Base-by-base conservation (phyloP, 208 protist genomes). In the Vickermania spadyakhi region DNA sequence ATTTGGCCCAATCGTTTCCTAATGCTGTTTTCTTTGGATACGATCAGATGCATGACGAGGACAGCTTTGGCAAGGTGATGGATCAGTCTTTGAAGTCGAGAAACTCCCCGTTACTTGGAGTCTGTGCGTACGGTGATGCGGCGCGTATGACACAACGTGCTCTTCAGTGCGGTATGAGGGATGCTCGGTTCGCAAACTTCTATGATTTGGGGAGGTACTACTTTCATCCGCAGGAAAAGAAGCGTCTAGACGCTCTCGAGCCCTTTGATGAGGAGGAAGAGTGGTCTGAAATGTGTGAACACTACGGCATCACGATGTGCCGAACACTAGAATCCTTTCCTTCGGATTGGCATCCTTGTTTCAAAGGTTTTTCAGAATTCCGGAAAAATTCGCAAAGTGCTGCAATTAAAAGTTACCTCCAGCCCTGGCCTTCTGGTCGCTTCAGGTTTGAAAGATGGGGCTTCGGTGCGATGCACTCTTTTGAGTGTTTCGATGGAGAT, bases 271-370 rank as follows among this genome's bases (percentile, higher is more conserved):
- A 96, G 63, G 22, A 70, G 0, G 89, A 96, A 62, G 86, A 93
- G 64, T 96, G 86, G 83, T 73, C 67, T 49, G 89, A 96, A 65
- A 96, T 93, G 86, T 96, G 89, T 62, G 84, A 91, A 57, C 89
- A 96, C 66, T 96, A 96, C 67, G 86, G 86, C 62, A 81, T 96
- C 60, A 90, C 83, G 4, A 66, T 96, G 58, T 77, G 79, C 1
- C 23, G 60, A 0, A 92, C 82, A 7, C 60, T 50, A 23, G 25
- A 2, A 28, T 52, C 62, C 41, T 55, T 68, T 55, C 51, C 21
- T 28, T 5, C 5, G 5, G 26, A 55, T 55, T 18, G 36, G 36
- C 36, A 45, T 45, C 36, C 36, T n/a, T 45, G 36, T 45, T 45
- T 45, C 18, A 7, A n/a, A n/a, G n/a, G n/a, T n/a, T n/a, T n/a